A percentile compares a stretch with the other conserved stretches of the same genome.
phyloP scores from a whole-genome alignment of 495 filamentous ascomycete species.

The Ascobolus immersus region DNA sequence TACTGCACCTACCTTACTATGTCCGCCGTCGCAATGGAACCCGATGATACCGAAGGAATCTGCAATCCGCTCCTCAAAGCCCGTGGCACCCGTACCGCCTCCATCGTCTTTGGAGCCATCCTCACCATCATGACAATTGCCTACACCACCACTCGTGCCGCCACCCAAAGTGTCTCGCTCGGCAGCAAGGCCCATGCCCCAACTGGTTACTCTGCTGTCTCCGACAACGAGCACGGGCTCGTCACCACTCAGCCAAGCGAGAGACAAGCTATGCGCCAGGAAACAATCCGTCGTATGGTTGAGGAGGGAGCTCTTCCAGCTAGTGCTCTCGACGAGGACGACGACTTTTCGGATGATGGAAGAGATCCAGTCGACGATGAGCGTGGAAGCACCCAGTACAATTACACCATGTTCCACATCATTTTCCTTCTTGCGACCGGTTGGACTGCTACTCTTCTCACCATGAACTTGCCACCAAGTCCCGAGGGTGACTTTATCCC shows the following conservation, averaged over 20 bases:
- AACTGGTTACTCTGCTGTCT: slow-evolving; percentile 27
- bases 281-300: slow-evolving; percentile 73
- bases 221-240: slow-evolving; percentile 47
- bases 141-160: slow-evolving; percentile 89
- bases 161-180: slow-evolving; percentile 74
- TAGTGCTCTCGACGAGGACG: slow-evolving; percentile 58
- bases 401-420: slow-evolving; percentile 85
- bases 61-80: slow-evolving; percentile 88
- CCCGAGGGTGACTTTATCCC: slow-evolving; percentile 51
- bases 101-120: slow-evolving; percentile 71
- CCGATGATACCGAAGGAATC: slow-evolving; percentile 69
- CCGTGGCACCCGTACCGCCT: slow-evolving; percentile 67
- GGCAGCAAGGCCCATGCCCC: slow-evolving; percentile 34
- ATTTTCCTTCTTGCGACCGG: slow-evolving; percentile 91
- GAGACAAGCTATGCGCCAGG: slow-evolving; percentile 78
- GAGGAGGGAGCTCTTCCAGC: slow-evolving; percentile 77
- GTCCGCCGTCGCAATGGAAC: slow-evolving; percentile 96
- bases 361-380: slow-evolving; percentile 60
- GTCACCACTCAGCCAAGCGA: slow-evolving; percentile 67
- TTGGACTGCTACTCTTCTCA: slow-evolving; percentile 84
- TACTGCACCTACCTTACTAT: slow-evolving; percentile 98
- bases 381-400: slow-evolving; percentile 71
- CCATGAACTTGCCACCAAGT: slow-evolving; percentile 48
- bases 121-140: slow-evolving; percentile 92
- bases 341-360: slow-evolving; percentile 29